Percentiles rank a stretch among this genome's conserved stretches.
These are phyloP conservation scores for Jaenimonas drosophilae DNA, from an alignment of 208 protist species.

Conservation along the genomic window DNA sequence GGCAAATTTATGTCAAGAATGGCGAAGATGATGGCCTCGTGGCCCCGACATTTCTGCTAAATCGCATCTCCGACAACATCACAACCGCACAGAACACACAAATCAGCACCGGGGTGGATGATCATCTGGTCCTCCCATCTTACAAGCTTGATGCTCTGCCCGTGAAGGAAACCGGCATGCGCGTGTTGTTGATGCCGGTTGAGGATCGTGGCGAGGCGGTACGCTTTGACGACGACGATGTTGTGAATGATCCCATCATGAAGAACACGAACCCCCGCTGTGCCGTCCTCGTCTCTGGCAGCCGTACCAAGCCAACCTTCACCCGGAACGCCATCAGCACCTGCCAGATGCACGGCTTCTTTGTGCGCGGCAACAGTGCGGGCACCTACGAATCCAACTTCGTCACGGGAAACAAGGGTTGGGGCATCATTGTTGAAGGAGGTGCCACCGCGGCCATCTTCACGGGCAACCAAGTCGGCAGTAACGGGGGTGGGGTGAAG, in stretches of 20 bases:
- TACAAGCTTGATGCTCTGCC: conserved; percentile 23
- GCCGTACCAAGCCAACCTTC: conserved; percentile 12
- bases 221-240: conserved; percentile 3
- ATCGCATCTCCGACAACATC: conserved; percentile 22
- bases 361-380: conserved; percentile 6
- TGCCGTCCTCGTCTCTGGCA: conserved; percentile 14
- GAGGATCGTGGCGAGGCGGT: conserved; percentile 3
- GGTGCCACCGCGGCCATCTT: conserved; percentile 4
- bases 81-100: not conserved
- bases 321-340: conserved; percentile 21
- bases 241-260: not conserved
- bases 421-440: conserved; percentile 23
- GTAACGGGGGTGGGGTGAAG: conserved; percentile 21
- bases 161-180: conserved; percentile 17
- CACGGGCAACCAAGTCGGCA: conserved; percentile 19
- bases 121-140: conserved; percentile 4
- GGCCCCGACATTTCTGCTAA: conserved; percentile 15
- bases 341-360: conserved; percentile 20
- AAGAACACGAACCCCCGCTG: conserved; percentile 1
- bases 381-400: conserved; percentile 31
- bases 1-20: conserved; percentile 16
- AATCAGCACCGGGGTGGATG: not conserved
- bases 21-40: conserved; percentile 7
- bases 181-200: conserved; percentile 9
- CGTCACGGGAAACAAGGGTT: conserved; percentile 26